Base-by-base conservation (phyloP, 78 protist species). In the Dictyostelium capitatum region DNA sequence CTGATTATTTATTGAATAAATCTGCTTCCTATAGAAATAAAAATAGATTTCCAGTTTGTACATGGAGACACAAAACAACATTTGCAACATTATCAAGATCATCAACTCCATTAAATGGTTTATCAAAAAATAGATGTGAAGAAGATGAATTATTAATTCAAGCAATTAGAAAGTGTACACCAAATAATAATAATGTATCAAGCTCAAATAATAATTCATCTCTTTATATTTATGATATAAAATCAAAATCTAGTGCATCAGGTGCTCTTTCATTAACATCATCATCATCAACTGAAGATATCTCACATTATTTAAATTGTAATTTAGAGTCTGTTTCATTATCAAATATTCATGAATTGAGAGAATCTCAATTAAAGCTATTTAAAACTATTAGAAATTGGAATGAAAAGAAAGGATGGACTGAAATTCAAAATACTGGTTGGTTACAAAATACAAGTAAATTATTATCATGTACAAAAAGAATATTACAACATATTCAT, bases 261-360 rank as follows among this genome's bases (percentile, higher is more conserved):
- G 59, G 28, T 8, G 30, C 25, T 5, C 12, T 23, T 48, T 37
- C 43, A 37, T 37, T 37, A 2, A 3, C 43, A 37, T 48, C 75
- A 8, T 43, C 59, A 8, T 53, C 78, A 46, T 43, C 25, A 15
- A 48, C 79, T 10, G 84, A 85, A 51, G 89, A 83, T 37, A 73
- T 72, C 17, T 48, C 57, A 11, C 41, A 56, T 54, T 97, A 97
- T 79, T 23, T 56, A 30, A 85, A 96, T 43, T 91, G 96, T 59
- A 28, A 17, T 17, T 11, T 95, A 14, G 83, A 81, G 47, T 96
- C 37, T 75, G 94, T 80, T 37, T 95, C 89, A 57, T 90, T 97
- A 41, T 85, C 87, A 10, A 97, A 96, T 69, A 96, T 97, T 53
- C 97, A 96, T 53, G 97, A 94, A 46, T 79, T 97, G 73, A 48